phyloP scores from a whole-genome alignment of 352 stramenopile genomes.

The Phytophthora citrophthora region DNA sequence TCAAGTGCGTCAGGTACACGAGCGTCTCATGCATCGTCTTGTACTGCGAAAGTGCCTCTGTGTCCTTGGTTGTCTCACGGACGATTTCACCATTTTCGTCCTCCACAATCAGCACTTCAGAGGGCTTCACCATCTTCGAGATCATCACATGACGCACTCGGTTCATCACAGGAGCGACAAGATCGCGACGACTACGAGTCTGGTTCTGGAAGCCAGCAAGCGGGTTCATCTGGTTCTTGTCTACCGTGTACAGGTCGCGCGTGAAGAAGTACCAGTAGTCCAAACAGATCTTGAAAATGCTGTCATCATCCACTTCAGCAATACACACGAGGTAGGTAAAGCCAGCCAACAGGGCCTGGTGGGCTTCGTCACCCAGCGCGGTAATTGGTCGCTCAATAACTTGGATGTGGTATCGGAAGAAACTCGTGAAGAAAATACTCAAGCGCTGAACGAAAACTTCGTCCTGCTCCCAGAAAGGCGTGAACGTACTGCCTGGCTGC shows the following conservation, averaged over 20 bases:
- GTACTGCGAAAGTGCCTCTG: constrained; percentile 99
- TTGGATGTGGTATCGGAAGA: constrained; percentile 94
- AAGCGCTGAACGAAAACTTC: constrained; percentile 97
- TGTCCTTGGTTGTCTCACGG: constrained; percentile 99
- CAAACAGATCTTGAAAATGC: constrained; percentile 99
- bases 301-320: constrained; percentile 93
- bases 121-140: constrained; percentile 99
- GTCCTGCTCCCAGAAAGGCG: constrained; percentile 94
- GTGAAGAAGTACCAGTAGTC: constrained; percentile 98
- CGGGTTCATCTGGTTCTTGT: constrained; percentile 79
- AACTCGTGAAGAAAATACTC: constrained; percentile 97
- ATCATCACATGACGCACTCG: constrained; percentile 98
- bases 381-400: constrained; percentile 93
- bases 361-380: constrained; percentile 81
- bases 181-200: constrained; percentile 59
- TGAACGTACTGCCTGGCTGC: constrained; percentile 91
- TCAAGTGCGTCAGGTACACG: constrained; percentile 99
- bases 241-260: constrained; percentile 95
- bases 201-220: constrained; percentile 68
- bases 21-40: constrained; percentile 99
- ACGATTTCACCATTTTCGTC: constrained; percentile 98
- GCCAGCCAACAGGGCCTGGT: constrained; percentile 92
- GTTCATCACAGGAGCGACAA: constrained; percentile 92
- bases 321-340: constrained; percentile 94
- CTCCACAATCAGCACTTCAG: constrained; percentile 99